Base-by-base conservation (phyloP, 805 yeast genomes). In the Wickerhamomyces bovis region DNA sequence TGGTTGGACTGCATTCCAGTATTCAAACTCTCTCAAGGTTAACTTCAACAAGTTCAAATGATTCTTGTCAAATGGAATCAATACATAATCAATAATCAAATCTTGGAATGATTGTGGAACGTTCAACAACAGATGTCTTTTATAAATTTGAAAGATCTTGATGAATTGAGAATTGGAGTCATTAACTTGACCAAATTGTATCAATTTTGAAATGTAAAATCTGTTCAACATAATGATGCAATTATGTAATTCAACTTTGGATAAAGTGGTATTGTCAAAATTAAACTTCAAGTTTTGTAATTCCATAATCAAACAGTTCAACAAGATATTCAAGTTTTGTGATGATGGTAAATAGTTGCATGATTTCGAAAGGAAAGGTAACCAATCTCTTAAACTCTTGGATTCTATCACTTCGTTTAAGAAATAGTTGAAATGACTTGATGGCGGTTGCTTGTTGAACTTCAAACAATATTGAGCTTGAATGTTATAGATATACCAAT, bases 191-290 rank as follows among this genome's bases (percentile, higher is more conserved):
- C 45, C 48, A 38, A 42, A 39, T 36, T 51, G 53, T 43, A 50
- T 41, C 44, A 56, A 25, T 58, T 53, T 44, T 53, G 52, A 46
- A 19, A 50, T 50, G 36, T 53, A 53, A 35, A 56, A 68, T 54
- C 74, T 76, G 53, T 77, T 77, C 9, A 76, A 70, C 53, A 77
- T 65, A 15, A 78, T 77, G 18, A 78, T 72, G 0, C 80, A 69
- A 55, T 77, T 77, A 51, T 79, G 83, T 10, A 78, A 57, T 23
- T 67, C 65, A 49, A 71, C 68, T 43, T 69, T 69, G 51, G 69
- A 64, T 22, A 61, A 55, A 42, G 60, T 60, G 4, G 61, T 47
- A 6, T 19, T 42, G 20, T 43, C 43, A 36, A 19, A 47, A 16
- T 50, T 48, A 28, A 52, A 52, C 19, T 56, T 53, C 9, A 58